phyloP scores from a whole-genome alignment of 2,329 filamentous ascomycete genomes.

The Cladophialophora psammophila region DNA sequence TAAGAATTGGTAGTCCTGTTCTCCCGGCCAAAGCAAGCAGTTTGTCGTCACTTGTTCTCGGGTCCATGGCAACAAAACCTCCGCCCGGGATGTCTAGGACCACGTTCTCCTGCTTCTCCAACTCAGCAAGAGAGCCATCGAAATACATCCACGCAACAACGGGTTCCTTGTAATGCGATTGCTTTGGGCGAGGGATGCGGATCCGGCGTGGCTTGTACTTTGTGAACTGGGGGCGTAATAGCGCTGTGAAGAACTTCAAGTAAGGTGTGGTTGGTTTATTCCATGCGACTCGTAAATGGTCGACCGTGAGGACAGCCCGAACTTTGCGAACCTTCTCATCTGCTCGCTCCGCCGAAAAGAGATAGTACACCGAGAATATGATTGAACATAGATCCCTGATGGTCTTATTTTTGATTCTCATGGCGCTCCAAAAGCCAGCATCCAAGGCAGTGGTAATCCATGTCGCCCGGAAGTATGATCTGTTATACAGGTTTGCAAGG shows the following conservation, averaged over 20 bases:
- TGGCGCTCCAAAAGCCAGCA: constrained; percentile 97
- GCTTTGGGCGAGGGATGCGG: constrained; percentile 79
- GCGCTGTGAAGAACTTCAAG: constrained; percentile 71
- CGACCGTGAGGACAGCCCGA: constrained; percentile 82
- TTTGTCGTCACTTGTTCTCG: constrained; percentile 93
- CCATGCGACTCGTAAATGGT: constrained; percentile 92
- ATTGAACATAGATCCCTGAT: constrained; percentile 82
- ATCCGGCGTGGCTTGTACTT: constrained; percentile 82
- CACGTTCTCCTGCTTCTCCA: constrained; percentile 77
- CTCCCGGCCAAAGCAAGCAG: constrained; percentile 90
- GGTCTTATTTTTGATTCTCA: constrained; percentile 84
- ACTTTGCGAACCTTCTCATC: constrained; percentile 97
- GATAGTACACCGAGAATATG: constrained; percentile 86
- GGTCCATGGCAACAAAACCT: constrained; percentile 96
- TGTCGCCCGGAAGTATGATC: constrained; percentile 92
- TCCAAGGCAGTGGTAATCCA: constrained; percentile 96
- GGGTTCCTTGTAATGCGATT: constrained; percentile 83
- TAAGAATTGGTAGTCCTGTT: constrained; percentile 85
- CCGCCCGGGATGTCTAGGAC: constrained; percentile 92
- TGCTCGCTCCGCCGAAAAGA: constrained; percentile 89
- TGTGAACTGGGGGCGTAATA: constrained; percentile 80
- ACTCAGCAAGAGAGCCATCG: constrained; percentile 80
- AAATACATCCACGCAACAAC: constrained; percentile 92
- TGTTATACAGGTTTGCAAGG: constrained; percentile 89
- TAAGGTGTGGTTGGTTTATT: constrained; percentile 94